Conservation (phyloP, 306 rosid species). For the Hippophae rhamnoides region DNA sequence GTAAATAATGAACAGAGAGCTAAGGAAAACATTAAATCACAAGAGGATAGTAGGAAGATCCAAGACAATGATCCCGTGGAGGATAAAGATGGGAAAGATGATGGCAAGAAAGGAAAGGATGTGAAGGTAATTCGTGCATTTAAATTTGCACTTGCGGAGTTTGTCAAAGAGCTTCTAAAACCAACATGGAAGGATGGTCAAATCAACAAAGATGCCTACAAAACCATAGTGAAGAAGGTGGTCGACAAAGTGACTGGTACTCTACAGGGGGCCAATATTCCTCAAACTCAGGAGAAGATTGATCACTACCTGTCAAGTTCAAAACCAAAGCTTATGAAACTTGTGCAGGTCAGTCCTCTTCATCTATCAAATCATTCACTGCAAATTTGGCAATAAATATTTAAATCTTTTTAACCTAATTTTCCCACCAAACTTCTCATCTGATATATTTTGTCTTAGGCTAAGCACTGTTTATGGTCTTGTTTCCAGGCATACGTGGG, state of each 20-base stretch:
- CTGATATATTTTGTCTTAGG: background rate
- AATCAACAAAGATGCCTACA: conserved; percentile 76
- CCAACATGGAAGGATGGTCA: conserved; percentile 93
- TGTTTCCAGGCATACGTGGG: conserved; percentile 55
- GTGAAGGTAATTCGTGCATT: conserved; percentile 66
- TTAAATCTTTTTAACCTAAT: background rate
- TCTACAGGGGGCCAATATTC: conserved; percentile 53
- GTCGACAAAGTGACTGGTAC: conserved; percentile 78
- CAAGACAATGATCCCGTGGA: conserved; percentile 35
- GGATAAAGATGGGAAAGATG: conserved; percentile 49
- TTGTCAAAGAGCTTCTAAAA: conserved; percentile 79
- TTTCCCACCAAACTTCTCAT: background rate
- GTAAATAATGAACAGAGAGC: conserved; percentile 32
- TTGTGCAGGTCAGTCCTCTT: conserved; percentile 65
- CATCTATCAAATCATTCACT: background rate
- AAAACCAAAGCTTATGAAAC: conserved; percentile 78
- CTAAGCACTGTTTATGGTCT: background rate
- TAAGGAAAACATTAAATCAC: conserved; percentile 26
- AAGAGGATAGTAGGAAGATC: conserved; percentile 26
- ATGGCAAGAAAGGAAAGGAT: conserved; percentile 67
- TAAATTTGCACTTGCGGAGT: conserved; percentile 79
- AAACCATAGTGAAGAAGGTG: conserved; percentile 85
- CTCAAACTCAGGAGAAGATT: conserved; percentile 88
- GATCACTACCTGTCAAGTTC: conserved; percentile 69
- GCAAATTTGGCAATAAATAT: too few species aligned